Percentiles rank a stretch among this genome's conserved stretches.
phyloP scores from a whole-genome alignment of 192 early-diverging fungal genomes.

The Backusella psychrophila region DNA sequence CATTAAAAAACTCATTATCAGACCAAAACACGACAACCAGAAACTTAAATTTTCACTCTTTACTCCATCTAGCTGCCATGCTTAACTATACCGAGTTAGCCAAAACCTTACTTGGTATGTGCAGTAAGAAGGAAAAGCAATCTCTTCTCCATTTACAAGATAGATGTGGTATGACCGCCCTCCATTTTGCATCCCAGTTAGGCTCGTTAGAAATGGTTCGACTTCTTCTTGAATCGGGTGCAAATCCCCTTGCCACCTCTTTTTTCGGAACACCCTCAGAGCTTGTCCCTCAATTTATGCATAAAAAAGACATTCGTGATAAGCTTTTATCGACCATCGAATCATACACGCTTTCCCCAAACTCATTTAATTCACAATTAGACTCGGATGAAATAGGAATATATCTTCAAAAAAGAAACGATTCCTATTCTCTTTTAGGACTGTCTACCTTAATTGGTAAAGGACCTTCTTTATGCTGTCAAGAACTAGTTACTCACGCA shows the following conservation, averaged over 20 bases:
- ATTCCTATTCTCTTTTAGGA: conserved; percentile 53
- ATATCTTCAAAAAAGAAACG: conserved; percentile 43
- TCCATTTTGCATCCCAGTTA: conserved; percentile 68
- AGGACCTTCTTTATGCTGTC: neutral
- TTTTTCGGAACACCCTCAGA: neutral
- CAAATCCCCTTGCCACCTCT: neutral
- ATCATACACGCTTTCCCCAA: neutral
- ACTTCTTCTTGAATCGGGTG: conserved; percentile 51
- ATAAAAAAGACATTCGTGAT: neutral
- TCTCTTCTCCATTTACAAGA: conserved; percentile 48
- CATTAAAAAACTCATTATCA: neutral
- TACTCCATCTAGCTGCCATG: conserved; percentile 65
- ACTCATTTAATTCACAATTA: neutral
- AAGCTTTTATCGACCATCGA: neutral
- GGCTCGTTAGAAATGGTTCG: conserved; percentile 46
- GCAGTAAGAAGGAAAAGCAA: neutral
- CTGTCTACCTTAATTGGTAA: conserved; percentile 47
- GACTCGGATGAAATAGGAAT: conserved; percentile 25
- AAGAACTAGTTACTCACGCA: neutral
- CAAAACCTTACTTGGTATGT: conserved; percentile 31
- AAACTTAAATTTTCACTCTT: conserved; percentile 46
- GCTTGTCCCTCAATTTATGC: neutral
- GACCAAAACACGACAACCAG: neutral
- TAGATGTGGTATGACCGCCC: conserved; percentile 67
- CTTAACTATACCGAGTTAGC: conserved; percentile 54